These are phyloP conservation scores for Penicillium arizonense DNA, from an alignment of 495 filamentous ascomycete genomes.

Conservation along the genomic window DNA sequence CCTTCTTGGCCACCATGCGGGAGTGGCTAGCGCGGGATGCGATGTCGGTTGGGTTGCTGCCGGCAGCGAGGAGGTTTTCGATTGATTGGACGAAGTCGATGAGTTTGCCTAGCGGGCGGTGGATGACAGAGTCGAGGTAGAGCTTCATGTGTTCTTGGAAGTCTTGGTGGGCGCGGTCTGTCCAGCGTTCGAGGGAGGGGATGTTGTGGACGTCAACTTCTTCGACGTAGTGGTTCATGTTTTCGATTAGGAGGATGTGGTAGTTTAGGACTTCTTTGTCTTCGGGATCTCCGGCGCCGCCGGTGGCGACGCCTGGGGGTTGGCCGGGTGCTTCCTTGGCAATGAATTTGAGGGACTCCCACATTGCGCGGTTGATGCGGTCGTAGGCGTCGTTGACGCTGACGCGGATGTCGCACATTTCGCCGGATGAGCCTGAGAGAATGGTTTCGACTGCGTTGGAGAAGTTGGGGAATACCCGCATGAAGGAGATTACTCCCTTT, in stretches of 20 bases:
- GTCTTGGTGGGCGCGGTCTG: constrained; percentile 70
- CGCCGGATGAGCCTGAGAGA: constrained; percentile 54
- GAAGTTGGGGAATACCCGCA: constrained; percentile 89
- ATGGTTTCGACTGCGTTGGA: constrained; percentile 77
- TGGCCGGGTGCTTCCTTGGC: constrained; percentile 82
- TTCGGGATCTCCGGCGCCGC: constrained; percentile 67
- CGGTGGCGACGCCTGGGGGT: constrained; percentile 46
- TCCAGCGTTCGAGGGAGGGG: constrained; percentile 77
- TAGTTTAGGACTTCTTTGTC: constrained; percentile 96
- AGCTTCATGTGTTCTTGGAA: constrained; percentile 83
- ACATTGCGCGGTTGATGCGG: constrained; percentile 92
- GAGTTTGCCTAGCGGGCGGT: constrained; percentile 83
- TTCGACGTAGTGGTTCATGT: constrained; percentile 96
- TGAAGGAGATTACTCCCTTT: constrained; percentile 92
- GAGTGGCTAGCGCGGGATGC: constrained; percentile 76
- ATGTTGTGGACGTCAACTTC: constrained; percentile 78
- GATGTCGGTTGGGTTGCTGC: constrained; percentile 47
- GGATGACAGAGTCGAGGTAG: constrained; percentile 84
- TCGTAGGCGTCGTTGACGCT: constrained; percentile 85
- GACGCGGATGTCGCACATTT: constrained; percentile 62
- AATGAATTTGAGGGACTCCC: constrained; percentile 92
- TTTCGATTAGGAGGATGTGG: constrained; percentile 95
- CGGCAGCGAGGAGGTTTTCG: constrained; percentile 60
- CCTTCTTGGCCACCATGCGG: constrained; percentile 77
- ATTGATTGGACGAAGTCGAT: constrained; percentile 86